These are phyloP conservation scores for Penicillium sp. DNA, from an alignment of 2,329 filamentous ascomycete species.

Conservation along the genomic window DNA sequence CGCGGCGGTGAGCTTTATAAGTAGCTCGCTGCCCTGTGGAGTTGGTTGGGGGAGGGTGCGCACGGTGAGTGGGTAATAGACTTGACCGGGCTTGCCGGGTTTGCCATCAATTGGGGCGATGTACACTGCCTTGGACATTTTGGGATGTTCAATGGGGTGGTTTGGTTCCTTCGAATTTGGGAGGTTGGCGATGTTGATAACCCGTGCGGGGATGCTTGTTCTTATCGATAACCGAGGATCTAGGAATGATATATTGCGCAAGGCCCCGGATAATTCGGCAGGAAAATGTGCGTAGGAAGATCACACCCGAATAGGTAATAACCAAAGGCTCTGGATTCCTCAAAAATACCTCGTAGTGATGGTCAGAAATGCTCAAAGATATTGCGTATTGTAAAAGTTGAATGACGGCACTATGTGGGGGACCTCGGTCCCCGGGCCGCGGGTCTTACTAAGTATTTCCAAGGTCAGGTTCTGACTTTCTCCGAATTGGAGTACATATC, in stretches of 20 bases:
- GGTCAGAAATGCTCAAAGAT: background rate
- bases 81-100: slow-evolving; percentile 72
- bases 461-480: background rate
- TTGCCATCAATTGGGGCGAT: slow-evolving; percentile 60
- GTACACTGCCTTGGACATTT: slow-evolving; percentile 48
- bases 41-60: slow-evolving; percentile 63
- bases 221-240: slow-evolving; percentile 22
- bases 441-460: slow-evolving; percentile 5
- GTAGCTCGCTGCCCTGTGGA: slow-evolving; percentile 66
- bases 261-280: background rate
- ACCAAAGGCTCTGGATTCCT: background rate
- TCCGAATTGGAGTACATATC: slow-evolving; percentile 7
- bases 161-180: background rate
- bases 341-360: background rate
- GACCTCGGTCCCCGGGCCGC: slow-evolving; percentile 13
- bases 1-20: slow-evolving; percentile 73
- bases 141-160: slow-evolving; percentile 4
- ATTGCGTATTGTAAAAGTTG: background rate
- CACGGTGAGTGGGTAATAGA: slow-evolving; percentile 63
- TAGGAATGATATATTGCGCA: background rate
- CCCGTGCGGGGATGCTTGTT: slow-evolving; percentile 14
- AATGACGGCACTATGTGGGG: background rate
- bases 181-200: background rate
- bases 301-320: background rate
- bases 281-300: background rate